Evolutionary conservation across 495 filamentous ascomycete species (phyloP), one percentile per base, ranked within the genome.

Genomic region (Aspergillus bertholletiae): DNA sequence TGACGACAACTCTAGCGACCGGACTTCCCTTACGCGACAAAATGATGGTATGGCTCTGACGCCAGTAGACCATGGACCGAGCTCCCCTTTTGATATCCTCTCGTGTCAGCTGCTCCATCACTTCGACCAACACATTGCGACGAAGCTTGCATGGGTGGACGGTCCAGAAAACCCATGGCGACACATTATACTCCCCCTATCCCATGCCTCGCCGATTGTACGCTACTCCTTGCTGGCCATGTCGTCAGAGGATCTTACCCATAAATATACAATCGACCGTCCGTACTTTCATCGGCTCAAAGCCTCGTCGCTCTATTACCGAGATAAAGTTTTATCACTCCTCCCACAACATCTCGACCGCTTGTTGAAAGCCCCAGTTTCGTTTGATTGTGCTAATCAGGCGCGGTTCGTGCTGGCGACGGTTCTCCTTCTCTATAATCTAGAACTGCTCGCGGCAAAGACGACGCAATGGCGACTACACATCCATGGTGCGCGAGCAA

Each of bases 221-320:
- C 51, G 63, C n/a, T 63, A 54, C 24, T 65, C 65, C 12, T 58
- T 68, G n/a, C 57, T 68, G 12, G 65, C 65, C 9, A 54, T 68
- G 18, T 51, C 60, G 2, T 56, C 62, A 11, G 59, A 65, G 45
- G 65, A 68, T 20, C 49, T 65, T 3, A 57, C 60, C 18, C 54
- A 49, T 7, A 53, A 61, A 30, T 68, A 63, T 11, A 34, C 55
- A 13, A 23, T 34, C 0, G 46, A 56, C 15, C 54, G 58, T 51
- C 37, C 44, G 0, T 57, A 41, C 6, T 53, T 52, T 43, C 49
- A 51, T 5, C 43, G 27, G n/a, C 54, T 61, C 20, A 57, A 61
- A 26, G 28, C 44, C 3, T 48, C 49, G 15, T 63, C 63, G 13
- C 53, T 54, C 27, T 24, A n/a, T 12, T 60, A 63, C 46, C 57